Evolutionary conservation across 139 green algal species (phyloP), one percentile per base, ranked within the genome.

Genomic region (Auxenochlorella pyrenoidosa): DNA sequence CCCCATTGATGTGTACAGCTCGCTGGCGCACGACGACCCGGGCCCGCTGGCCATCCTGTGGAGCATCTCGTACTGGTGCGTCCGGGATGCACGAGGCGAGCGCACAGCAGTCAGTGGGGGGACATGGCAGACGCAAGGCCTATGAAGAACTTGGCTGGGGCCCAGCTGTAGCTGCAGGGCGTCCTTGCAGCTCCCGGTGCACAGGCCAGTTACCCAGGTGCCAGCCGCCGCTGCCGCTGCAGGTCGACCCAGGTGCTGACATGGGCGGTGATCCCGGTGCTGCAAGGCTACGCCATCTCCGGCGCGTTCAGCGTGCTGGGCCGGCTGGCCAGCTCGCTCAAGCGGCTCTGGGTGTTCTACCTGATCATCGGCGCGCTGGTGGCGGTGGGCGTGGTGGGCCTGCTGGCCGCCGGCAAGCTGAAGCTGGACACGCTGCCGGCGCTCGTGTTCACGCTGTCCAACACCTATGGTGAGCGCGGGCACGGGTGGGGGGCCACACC

Each of bases 231-330:
- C 40, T 40, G 38, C 73, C 73, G 32, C 78, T 70, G 77, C 93
- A 96, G 94, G 94, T 94, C 94, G 1, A 96, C 95, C 2, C 95
- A 98, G 83, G 88, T 93, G 0, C 88, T 97, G 3, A 98, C 95
- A 0, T 99, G 97, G 97, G 51, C 96, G 19, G 60, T 97, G 12
- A 95, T 99, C n/a, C 97, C 97, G 0, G 91, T 98, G 68, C 93
- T 95, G 70, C 95, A 98, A 75, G 92, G 94, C 32, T 98, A 98
- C 84, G 85, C 90, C n/a, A 94, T 98, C 66, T 94, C 96, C 6
- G 97, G 97, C 2, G 94, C 97, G 83, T 99, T 99, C 89, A 97
- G 92, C 3, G 81, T 95, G 0, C 70, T 89, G 41, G 89, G 79
- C 63, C 90, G 94, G 59, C 85, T 93, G 36, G 59, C 83, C 41